These are phyloP conservation scores for Pseudocercospora eumusae DNA, from an alignment of 2,329 filamentous ascomycete species.

Conservation along the genomic window DNA sequence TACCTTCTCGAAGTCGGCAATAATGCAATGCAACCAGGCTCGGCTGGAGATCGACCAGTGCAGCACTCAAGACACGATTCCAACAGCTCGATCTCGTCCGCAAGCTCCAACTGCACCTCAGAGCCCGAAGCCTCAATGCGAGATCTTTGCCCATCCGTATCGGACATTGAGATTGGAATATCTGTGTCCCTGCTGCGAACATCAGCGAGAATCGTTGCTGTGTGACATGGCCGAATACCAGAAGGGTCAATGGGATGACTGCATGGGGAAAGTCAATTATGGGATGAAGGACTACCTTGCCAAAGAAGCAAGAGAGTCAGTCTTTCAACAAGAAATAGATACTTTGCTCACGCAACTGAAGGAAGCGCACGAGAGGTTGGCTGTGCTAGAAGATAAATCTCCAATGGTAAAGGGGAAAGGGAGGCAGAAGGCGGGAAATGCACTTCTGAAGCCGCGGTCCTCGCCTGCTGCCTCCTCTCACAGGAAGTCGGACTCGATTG, in stretches of 20 bases:
- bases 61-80: neutral
- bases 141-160: conserved; percentile 10
- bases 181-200: conserved; percentile 6
- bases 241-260: neutral
- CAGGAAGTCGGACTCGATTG: neutral
- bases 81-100: neutral
- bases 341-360: neutral
- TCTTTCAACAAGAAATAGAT: neutral
- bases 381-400: neutral
- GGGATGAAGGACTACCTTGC: neutral
- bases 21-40: neutral
- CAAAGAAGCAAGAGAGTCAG: neutral
- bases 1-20: conserved; percentile 1
- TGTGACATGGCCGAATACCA: neutral
- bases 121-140: neutral
- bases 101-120: neutral
- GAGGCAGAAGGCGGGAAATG: neutral
- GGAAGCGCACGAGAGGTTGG: neutral
- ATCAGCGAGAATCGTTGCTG: conserved; percentile 2
- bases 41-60: neutral
- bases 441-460: neutral
- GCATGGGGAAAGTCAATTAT: neutral
- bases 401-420: neutral
- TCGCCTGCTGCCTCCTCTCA: neutral
- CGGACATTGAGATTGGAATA: conserved; percentile 8